Evolutionary conservation across 805 yeast genomes (phyloP).

Genomic region (Candida pseudoglaebosa): DNA sequence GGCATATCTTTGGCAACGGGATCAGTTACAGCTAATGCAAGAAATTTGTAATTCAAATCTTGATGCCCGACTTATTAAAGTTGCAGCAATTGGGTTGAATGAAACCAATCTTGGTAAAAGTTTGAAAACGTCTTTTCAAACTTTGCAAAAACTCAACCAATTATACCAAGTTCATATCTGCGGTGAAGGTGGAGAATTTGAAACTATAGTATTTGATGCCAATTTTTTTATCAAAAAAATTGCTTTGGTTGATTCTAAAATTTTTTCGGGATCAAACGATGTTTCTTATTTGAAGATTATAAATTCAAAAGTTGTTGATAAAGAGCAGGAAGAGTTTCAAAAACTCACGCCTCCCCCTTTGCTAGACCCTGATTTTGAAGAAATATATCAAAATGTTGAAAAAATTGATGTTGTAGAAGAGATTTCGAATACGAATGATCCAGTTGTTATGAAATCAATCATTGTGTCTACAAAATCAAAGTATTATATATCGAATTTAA

Average conservation of each 20-base stretch:
- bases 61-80: slow-evolving; percentile 86
- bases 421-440: background rate
- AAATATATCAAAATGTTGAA: slow-evolving; percentile 19
- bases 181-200: slow-evolving; percentile 99
- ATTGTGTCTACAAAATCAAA: slow-evolving; percentile 13
- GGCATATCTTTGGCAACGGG: slow-evolving; percentile 86
- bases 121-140: slow-evolving; percentile 58
- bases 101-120: slow-evolving; percentile 64
- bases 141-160: slow-evolving; percentile 51
- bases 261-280: slow-evolving; percentile 50
- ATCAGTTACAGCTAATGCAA: slow-evolving; percentile 72
- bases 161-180: slow-evolving; percentile 85
- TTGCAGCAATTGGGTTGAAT: slow-evolving; percentile 85
- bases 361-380: slow-evolving; percentile 38
- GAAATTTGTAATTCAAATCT: slow-evolving; percentile 68
- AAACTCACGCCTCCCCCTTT: slow-evolving; percentile 31
- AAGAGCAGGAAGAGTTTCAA: slow-evolving; percentile 19
- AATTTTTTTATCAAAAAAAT: slow-evolving; percentile 67
- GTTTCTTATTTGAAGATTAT: slow-evolving; percentile 56
- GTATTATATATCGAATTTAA: slow-evolving; percentile 28
- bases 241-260: slow-evolving; percentile 34
- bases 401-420: slow-evolving; percentile 1
- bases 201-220: slow-evolving; percentile 85
- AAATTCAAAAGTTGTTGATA: slow-evolving; percentile 46
- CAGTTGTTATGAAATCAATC: background rate